Evolutionary conservation across 768 basidiomycete species (phyloP).

Genomic region (Lactarius trivialis): DNA sequence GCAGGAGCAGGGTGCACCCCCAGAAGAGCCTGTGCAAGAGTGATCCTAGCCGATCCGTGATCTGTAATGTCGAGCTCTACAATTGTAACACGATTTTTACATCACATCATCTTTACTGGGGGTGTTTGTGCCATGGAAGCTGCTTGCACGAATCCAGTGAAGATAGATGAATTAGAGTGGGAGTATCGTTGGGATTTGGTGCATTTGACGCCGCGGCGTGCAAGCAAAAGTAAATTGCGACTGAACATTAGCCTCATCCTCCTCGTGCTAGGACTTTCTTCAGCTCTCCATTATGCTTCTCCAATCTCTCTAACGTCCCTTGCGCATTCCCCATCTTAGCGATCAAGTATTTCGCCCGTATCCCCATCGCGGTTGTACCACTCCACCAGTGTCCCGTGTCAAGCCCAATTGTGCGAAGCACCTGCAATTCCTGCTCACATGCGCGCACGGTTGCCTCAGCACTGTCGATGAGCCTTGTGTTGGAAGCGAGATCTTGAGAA

Average conservation of each 20-base stretch:
- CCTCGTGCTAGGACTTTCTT: conserved; percentile 50
- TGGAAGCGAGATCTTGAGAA: conserved; percentile 73
- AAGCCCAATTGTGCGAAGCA: conserved; percentile 58
- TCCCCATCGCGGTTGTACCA: conserved; percentile 43
- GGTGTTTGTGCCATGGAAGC: too few species aligned
- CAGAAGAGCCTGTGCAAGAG: conserved; percentile 50
- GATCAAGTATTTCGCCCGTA: conserved; percentile 60
- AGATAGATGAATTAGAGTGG: too few species aligned
- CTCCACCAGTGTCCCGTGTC: conserved; percentile 43
- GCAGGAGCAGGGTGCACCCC: conserved; percentile 40
- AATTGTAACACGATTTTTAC: conserved; percentile 7
- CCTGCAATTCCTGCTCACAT: conserved; percentile 71
- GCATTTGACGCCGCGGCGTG: too few species aligned
- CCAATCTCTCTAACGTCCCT: conserved; percentile 60
- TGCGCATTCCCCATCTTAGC: conserved; percentile 69
- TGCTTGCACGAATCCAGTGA: too few species aligned
- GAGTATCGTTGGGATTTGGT: too few species aligned
- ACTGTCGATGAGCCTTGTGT: conserved; percentile 54
- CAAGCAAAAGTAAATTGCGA: too few species aligned
- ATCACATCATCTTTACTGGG: too few species aligned
- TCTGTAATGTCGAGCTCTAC: background rate
- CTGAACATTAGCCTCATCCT: conserved; percentile 26
- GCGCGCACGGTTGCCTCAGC: conserved; percentile 57
- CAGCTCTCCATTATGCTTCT: conserved; percentile 62
- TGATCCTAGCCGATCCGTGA: conserved; percentile 1